Conservation (phyloP, 306 rosid species). For the Trifolium dubium region DNA sequence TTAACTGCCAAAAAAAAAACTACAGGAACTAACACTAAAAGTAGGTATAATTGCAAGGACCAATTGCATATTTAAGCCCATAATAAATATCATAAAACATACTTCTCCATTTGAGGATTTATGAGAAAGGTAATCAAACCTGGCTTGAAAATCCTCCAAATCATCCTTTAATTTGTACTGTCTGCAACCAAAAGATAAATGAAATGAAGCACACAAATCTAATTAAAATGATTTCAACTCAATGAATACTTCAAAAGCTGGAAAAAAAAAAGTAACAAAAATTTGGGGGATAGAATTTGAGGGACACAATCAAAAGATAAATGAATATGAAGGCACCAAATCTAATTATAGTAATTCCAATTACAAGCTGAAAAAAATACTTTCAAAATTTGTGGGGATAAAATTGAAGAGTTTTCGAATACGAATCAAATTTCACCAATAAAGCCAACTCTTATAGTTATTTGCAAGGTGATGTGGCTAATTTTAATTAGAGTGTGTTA, state of each 20-base stretch:
- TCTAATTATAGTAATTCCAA: too few relatives aligned
- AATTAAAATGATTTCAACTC: neutral
- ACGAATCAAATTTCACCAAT: neutral
- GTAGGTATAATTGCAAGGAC: too few relatives aligned
- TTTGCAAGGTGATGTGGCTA: too few relatives aligned
- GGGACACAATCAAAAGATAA: too few relatives aligned
- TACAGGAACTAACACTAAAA: too few relatives aligned
- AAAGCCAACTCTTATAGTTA: neutral
- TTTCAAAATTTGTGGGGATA: too few relatives aligned
- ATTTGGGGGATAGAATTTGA: neutral
- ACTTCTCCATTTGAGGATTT: slow-evolving; percentile 53
- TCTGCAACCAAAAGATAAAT: slow-evolving; percentile 50
- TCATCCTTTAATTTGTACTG: slow-evolving; percentile 56
- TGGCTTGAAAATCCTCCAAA: slow-evolving; percentile 64
- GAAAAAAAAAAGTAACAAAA: too few relatives aligned
- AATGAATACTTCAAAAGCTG: neutral
- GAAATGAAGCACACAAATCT: slow-evolving; percentile 26
- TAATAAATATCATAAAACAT: slow-evolving; percentile 48
- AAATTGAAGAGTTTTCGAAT: neutral
- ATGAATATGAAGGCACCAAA: too few relatives aligned
- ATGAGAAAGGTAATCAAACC: slow-evolving; percentile 49
- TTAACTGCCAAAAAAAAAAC: too few relatives aligned
- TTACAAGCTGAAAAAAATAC: too few relatives aligned
- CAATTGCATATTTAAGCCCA: too few relatives aligned
- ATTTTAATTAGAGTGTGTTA: too few relatives aligned